Conservation (phyloP, 805 yeast genomes). For the Tetrapisispora pingtungensis region DNA sequence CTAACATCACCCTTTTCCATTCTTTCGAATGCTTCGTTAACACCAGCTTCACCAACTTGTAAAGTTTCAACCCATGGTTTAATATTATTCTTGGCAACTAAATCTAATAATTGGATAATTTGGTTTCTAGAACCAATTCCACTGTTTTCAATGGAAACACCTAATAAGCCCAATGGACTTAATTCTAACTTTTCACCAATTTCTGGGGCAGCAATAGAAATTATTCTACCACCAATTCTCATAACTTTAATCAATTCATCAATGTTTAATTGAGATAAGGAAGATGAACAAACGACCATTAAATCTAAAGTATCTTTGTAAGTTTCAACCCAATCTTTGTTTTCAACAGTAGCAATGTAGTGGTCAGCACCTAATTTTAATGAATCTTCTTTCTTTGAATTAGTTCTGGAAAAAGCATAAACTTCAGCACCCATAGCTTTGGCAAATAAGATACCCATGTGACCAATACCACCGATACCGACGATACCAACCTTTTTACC, state of each 20-base stretch:
- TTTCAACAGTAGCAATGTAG: conserved; percentile 44
- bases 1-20: conserved; percentile 41
- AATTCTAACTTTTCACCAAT: conserved; percentile 8
- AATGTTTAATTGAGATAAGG: conserved; percentile 33
- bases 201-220: conserved; percentile 20
- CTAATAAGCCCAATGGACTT: conserved; percentile 11
- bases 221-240: conserved; percentile 30
- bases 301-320: conserved; percentile 34
- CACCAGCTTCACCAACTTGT: conserved; percentile 36
- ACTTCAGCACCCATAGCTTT: conserved; percentile 54
- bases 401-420: conserved; percentile 43
- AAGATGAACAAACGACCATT: conserved; percentile 40
- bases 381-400: conserved; percentile 41
- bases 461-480: conserved; percentile 51
- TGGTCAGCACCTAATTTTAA: conserved; percentile 42
- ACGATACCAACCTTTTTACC: conserved; percentile 44
- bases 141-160: conserved; percentile 26
- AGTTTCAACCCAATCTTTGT: conserved; percentile 32
- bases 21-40: conserved; percentile 38
- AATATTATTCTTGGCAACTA: conserved; percentile 38
- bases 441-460: conserved; percentile 46
- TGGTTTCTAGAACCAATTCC: conserved; percentile 38
- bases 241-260: conserved; percentile 24
- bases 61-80: conserved; percentile 45
- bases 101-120: conserved; percentile 37